Evolutionary conservation across 352 stramenopile genomes (phyloP).

Genomic region (Pythium monospermum): DNA sequence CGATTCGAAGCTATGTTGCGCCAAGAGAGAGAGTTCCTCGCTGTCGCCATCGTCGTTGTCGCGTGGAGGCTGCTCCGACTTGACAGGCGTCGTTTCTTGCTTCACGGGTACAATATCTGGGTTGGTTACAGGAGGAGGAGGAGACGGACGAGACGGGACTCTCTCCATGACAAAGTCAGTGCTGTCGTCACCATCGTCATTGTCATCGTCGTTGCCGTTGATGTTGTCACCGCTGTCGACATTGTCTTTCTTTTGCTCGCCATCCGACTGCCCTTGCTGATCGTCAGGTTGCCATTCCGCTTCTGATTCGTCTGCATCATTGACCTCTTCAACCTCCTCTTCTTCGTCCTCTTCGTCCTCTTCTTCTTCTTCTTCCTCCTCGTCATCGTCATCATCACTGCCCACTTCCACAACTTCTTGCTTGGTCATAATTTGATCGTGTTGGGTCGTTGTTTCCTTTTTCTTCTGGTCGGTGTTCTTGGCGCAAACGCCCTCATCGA

Average conservation of each 20-base stretch:
- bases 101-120: not conserved
- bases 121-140: too few species aligned
- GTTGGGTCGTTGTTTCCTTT: not conserved
- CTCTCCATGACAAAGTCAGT: too few species aligned
- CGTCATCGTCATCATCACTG: not conserved
- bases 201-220: not conserved
- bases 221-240: not conserved
- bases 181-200: not conserved
- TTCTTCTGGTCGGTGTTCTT: slow-evolving; percentile 1
- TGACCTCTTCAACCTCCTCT: slow-evolving; percentile 19
- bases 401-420: slow-evolving; percentile 1
- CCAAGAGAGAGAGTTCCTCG: too few species aligned
- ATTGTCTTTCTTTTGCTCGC: slow-evolving; percentile 15
- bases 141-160: too few species aligned
- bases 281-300: slow-evolving; percentile 20
- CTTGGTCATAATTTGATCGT: slow-evolving; percentile 1
- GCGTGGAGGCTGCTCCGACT: too few species aligned
- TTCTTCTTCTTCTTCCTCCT: not conserved
- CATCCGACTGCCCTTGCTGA: slow-evolving; percentile 14
- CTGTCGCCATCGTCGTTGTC: too few species aligned
- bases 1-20: too few species aligned
- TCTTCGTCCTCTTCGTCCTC: slow-evolving; percentile 5
- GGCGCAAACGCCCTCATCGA: slow-evolving; percentile 2
- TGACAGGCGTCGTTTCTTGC: not conserved
- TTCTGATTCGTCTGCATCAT: slow-evolving; percentile 21